These are phyloP conservation scores for Somion occarium DNA, from an alignment of 1,284 basidiomycete species.

Conservation along the genomic window DNA sequence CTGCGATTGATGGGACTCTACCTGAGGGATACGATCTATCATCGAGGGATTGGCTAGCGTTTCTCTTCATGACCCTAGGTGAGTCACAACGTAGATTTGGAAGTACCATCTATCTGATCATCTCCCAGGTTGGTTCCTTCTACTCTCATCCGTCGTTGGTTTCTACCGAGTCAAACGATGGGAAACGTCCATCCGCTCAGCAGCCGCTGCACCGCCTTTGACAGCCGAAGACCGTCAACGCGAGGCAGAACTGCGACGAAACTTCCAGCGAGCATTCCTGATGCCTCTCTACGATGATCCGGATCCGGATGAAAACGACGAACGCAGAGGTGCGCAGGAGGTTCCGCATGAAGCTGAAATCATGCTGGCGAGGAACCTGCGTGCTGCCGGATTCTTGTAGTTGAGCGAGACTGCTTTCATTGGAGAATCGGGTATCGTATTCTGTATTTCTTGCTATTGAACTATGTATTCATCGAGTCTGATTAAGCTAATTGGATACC, in stretches of 20 bases:
- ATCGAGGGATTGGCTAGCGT: conserved; percentile 79
- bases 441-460: not conserved
- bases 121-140: conserved; percentile 81
- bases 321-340: conserved; percentile 11
- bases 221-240: conserved; percentile 41
- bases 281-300: conserved; percentile 25
- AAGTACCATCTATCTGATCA: conserved; percentile 5
- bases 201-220: conserved; percentile 25
- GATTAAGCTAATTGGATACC: not conserved
- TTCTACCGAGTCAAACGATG: conserved; percentile 85
- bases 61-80: conserved; percentile 88
- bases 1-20: conserved; percentile 28
- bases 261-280: conserved; percentile 45
- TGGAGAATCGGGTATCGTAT: not conserved
- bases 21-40: conserved; percentile 30
- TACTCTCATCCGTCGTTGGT: conserved; percentile 73
- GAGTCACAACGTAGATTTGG: conserved; percentile 17
- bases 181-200: conserved; percentile 57
- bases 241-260: conserved; percentile 42
- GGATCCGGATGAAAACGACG: conserved; percentile 21
- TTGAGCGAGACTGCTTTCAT: not conserved
- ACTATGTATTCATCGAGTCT: not conserved
- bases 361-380: conserved; percentile 45
- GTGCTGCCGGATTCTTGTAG: conserved; percentile 47
- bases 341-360: conserved; percentile 34